Conservation (phyloP, 2,329 filamentous ascomycete genomes). For the Tympanopsis confertula region DNA sequence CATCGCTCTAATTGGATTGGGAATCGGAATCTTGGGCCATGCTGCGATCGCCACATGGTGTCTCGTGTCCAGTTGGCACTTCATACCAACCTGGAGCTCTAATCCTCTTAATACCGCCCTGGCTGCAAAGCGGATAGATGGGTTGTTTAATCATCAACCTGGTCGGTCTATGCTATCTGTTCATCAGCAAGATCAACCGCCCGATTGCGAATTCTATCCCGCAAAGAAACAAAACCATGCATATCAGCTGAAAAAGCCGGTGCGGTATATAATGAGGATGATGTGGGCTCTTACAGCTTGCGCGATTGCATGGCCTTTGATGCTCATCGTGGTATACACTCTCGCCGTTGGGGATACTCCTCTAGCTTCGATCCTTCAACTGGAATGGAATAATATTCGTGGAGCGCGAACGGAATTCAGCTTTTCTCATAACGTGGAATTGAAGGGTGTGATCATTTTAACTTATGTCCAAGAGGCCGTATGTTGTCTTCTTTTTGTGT, state of each 20-base stretch:
- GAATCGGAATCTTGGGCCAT: constrained; percentile 4
- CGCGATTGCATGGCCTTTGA: not conserved
- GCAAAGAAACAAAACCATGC: not conserved
- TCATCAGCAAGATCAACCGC: not conserved
- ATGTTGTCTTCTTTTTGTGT: not conserved
- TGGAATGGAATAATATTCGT: too few species aligned
- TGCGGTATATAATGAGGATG: not conserved
- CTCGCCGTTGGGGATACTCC: too few species aligned
- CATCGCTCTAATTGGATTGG: constrained; percentile 2
- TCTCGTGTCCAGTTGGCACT: not conserved
- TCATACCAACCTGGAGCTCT: constrained; percentile 7
- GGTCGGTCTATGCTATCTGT: not conserved
- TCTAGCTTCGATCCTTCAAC: too few species aligned
- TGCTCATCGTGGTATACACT: too few species aligned
- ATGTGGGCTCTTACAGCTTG: not conserved
- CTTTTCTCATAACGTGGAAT: too few species aligned
- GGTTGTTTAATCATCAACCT: not conserved
- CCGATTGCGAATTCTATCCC: not conserved
- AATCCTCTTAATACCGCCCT: constrained; percentile 7
- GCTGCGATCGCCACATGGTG: constrained; percentile 6
- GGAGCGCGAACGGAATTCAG: too few species aligned
- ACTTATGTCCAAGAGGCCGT: not conserved
- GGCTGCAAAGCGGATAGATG: not conserved
- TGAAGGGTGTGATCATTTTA: too few species aligned
- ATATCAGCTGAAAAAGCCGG: not conserved